Conservation (phyloP, 2,329 filamentous ascomycete genomes). For the Teratosphaeriaceae sp. region DNA sequence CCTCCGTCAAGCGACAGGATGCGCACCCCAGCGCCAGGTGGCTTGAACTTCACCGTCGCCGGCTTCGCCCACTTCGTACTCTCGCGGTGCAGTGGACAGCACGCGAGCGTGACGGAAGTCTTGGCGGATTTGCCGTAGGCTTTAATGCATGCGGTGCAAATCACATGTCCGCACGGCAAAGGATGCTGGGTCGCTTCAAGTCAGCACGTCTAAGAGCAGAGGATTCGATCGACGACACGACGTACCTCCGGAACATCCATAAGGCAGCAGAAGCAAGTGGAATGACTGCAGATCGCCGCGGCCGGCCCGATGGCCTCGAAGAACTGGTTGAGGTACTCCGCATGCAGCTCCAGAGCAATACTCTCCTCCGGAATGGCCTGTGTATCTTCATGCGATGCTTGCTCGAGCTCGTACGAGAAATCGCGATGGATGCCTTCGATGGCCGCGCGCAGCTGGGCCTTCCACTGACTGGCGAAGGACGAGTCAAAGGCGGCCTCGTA, state of each 20-base stretch:
- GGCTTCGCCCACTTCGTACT: conserved; percentile 30
- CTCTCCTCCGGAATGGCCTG: conserved; percentile 24
- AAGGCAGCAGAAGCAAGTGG: conserved; percentile 43
- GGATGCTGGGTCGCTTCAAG: conserved; percentile 20
- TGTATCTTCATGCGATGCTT: conserved; percentile 20
- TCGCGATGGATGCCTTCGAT: conserved; percentile 24
- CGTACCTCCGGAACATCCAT: conserved; percentile 33
- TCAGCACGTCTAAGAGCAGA: no score
- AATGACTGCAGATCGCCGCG: conserved; percentile 24
- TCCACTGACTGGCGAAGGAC: conserved; percentile 24
- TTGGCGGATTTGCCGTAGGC: conserved; percentile 27
- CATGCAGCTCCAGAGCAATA: conserved; percentile 25
- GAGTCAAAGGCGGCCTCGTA: conserved; percentile 34
- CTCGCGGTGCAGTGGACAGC: conserved; percentile 31
- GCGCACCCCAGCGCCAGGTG: conserved; percentile 22
- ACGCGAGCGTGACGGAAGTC: conserved; percentile 19
- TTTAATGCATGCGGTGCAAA: conserved; percentile 38
- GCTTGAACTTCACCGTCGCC: conserved; percentile 22
- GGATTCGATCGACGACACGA: not conserved
- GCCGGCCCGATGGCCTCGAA: conserved; percentile 35
- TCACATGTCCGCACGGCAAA: conserved; percentile 41
- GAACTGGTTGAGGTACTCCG: conserved; percentile 29
- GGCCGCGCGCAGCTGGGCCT: conserved; percentile 23
- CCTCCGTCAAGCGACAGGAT: conserved; percentile 32
- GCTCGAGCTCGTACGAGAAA: conserved; percentile 27